These are phyloP conservation scores for Suillus hirtellus DNA, from an alignment of 768 basidiomycete species.

Conservation along the genomic window DNA sequence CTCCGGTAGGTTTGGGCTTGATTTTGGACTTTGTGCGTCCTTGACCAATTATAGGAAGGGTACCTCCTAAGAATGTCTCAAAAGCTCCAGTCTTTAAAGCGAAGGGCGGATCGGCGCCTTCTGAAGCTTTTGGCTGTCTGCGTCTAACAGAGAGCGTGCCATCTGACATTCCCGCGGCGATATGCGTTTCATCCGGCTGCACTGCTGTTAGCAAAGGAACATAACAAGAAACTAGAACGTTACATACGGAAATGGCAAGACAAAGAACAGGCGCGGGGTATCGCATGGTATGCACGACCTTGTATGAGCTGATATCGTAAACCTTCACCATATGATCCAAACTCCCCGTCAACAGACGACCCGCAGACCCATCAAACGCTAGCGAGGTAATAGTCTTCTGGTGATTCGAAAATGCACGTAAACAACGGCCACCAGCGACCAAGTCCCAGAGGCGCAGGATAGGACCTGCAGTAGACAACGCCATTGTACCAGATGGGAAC, in stretches of 20 bases:
- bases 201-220: slow-evolving; percentile 13
- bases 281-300: slow-evolving; percentile 97
- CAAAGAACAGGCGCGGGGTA: slow-evolving; percentile 92
- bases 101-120: slow-evolving; percentile 41
- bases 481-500: slow-evolving; percentile 87
- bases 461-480: slow-evolving; percentile 85
- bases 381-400: slow-evolving; percentile 96
- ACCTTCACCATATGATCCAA: slow-evolving; percentile 99
- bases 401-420: slow-evolving; percentile 92
- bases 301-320: slow-evolving; percentile 91
- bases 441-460: slow-evolving; percentile 96
- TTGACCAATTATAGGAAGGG: slow-evolving; percentile 56
- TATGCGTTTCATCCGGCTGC: slow-evolving; percentile 95
- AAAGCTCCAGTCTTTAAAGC: slow-evolving; percentile 56
- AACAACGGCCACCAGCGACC: slow-evolving; percentile 85
- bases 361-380: slow-evolving; percentile 73
- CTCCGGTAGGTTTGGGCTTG: slow-evolving; percentile 52
- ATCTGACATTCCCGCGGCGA: slow-evolving; percentile 96
- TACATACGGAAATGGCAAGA: slow-evolving; percentile 84
- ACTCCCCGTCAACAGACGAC: slow-evolving; percentile 83
- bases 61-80: slow-evolving; percentile 64
- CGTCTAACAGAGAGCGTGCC: slow-evolving; percentile 97
- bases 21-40: slow-evolving; percentile 51
- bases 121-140: slow-evolving; percentile 75
- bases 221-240: background rate